phyloP scores from a whole-genome alignment of 23 red algal genomes.

The Gracilaria domingensis region DNA sequence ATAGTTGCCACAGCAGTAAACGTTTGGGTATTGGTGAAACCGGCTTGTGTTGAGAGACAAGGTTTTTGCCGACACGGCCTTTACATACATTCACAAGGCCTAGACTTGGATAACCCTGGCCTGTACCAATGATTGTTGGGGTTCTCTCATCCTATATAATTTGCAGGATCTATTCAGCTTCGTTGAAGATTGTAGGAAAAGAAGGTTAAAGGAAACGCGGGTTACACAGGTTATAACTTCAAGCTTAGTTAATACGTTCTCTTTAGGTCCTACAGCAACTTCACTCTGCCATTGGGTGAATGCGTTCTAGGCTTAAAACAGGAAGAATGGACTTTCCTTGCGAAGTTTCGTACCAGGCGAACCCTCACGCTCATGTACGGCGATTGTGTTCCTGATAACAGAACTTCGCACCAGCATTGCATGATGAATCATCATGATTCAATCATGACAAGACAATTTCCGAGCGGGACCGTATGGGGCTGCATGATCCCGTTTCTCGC shows the following conservation, averaged over 20 bases:
- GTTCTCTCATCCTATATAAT: neutral
- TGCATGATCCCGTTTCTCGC: too few species aligned
- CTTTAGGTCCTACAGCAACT: too few species aligned
- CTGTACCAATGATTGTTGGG: neutral
- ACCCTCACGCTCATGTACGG: neutral
- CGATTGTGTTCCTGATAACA: neutral
- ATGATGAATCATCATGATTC: too few species aligned
- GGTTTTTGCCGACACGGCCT: neutral
- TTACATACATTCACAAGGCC: neutral
- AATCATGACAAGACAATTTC: too few species aligned
- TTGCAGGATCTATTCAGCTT: neutral
- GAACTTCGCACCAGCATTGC: neutral
- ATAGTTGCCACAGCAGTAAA: conserved; percentile 40
- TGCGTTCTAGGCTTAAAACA: neutral
- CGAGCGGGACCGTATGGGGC: too few species aligned
- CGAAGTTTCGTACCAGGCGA: neutral
- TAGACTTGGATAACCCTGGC: neutral
- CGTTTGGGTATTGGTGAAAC: conserved; percentile 21
- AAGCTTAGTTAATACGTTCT: too few species aligned
- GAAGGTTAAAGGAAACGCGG: neutral
- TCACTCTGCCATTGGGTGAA: too few species aligned
- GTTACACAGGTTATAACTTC: too few species aligned
- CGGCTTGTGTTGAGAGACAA: neutral
- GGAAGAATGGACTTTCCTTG: neutral
- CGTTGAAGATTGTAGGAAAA: neutral